Conservation (phyloP, 1,284 basidiomycete species). For the Schizophyllum amplum region DNA sequence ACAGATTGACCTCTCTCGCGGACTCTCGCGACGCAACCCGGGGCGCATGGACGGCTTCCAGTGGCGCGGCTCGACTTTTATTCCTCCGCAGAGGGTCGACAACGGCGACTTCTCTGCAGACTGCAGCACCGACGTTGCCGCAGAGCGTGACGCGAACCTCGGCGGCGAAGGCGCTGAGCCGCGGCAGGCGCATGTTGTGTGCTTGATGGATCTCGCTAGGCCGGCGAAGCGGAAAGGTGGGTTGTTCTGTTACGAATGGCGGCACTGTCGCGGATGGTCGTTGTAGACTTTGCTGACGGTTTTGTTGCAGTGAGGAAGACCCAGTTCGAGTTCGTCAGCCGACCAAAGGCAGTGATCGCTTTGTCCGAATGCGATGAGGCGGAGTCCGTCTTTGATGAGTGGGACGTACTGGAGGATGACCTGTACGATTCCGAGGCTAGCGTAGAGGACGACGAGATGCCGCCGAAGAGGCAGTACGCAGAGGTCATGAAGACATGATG, state of each 20-base stretch:
- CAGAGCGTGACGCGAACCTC: background rate
- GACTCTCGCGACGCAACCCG: conserved; percentile 13
- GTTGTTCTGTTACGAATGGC: no score
- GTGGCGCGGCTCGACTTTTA: conserved; percentile 18
- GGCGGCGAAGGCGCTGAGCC: background rate
- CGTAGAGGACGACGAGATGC: background rate
- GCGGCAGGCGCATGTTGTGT: conserved; percentile 2
- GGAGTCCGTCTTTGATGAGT: conserved; percentile 8
- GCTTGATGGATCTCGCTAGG: conserved; percentile 8
- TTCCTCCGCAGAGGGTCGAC: conserved; percentile 14
- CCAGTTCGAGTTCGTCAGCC: conserved; percentile 1
- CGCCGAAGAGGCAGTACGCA: background rate
- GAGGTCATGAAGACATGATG: background rate
- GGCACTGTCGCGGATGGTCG: no score
- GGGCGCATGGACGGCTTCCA: conserved; percentile 18
- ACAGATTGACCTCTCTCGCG: background rate
- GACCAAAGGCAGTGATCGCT: conserved; percentile 2
- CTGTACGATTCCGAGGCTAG: background rate
- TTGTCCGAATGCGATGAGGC: conserved; percentile 3
- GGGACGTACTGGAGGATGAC: conserved; percentile 6
- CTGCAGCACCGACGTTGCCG: no score
- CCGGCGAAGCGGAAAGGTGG: conserved; percentile 9
- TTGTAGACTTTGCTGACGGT: background rate
- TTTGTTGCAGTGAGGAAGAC: conserved; percentile 3
- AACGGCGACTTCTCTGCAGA: conserved; percentile 5